Base-by-base conservation (phyloP, 352 stramenopile genomes). In the Phytophthora cactorum region DNA sequence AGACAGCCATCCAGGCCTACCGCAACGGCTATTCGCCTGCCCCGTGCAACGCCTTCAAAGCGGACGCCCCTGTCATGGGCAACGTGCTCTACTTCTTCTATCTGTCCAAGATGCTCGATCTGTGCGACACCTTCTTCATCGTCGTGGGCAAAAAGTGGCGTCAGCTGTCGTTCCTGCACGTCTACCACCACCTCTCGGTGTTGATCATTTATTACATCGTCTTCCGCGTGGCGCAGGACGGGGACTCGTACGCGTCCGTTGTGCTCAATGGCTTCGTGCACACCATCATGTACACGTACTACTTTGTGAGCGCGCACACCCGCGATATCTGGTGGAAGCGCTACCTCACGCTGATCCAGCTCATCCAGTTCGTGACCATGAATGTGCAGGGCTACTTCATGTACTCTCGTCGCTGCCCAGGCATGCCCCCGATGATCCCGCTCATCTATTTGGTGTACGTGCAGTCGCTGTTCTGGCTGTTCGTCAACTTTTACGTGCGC, bases 261-360 rank as follows among this genome's bases (percentile, higher is more conserved):
- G 72, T 98, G 27, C 77, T 98, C 43, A 99, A 99, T 73, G 90
- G 91, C 63, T 97, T 98, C 72, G 97, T 99, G 64, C 96, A 99
- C 80, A 98, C 92, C 39, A 94, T 99, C 73, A 98, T 99, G 96
- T 99, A 99, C 89, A 98, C 90, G 11, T 99, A 99, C 81, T 99
- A 98, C 91, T 98, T 98, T 65, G 95, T 98, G 36, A 97, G 89
- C 78, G 94, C 97, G 74, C 93, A 98, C 81, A 98, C 94, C 44
- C 97, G 96, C 59, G 76, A 95, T 52, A 98, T 98, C 74, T 98
- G 94, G 94, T 99, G 96, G 96, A 98, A 98, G 74, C 95, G 92
- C 29, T 97, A 91, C 74, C 75, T 99, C 32, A 99, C 96, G 46
- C 74, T 86, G 17, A 88, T 98, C 59, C 96, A 99, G 82, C 75